Evolutionary conservation across 352 stramenopile genomes (phyloP), one percentile per base, ranked within the genome.

Genomic region (Aphanomyces cochlioides): DNA sequence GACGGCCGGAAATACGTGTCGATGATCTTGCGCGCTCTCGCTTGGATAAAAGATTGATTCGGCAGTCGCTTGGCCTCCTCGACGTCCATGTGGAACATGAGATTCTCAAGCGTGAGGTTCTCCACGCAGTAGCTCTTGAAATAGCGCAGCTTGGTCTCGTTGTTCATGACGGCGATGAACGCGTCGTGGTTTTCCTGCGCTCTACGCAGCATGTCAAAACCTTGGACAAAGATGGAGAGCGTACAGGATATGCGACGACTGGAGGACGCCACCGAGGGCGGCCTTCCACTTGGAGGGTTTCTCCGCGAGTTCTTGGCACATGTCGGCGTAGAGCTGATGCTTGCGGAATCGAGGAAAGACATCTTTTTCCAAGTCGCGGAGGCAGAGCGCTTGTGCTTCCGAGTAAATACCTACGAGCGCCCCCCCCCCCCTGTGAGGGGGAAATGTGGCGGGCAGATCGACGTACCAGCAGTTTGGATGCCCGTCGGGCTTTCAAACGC

Each of bases 61-160:
- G 86, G 86, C 45, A 93, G 63, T 0, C 86, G 83, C 67, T 93
- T 93, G 75, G 84, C 92, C 73, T 93, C 86, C 54, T 93, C 86
- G 8, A 93, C 86, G 41, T 93, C 86, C 7, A 93, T 65, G 68
- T 91, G 91, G 69, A 93, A 93, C 40, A 93, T 80, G 58, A 93
- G 58, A 48, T 93, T 93, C 69, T 93, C 86, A 15, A 92, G 67
- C n/a, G 47, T 54, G 4, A 93, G 64, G 21, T 85, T 85, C 56
- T 93, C 84, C 77, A 93, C 90, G 66, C 86, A 93, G 67, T 89
- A 93, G 19, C 81, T 89, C 68, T 93, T 93, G 72, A 93, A 81
- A 54, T 90, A 93, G 0, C 83, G 83, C 19, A 92, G 66, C 67
- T 92, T 93, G 36, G 81, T 78, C 17, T 85, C 82, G 58, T 93